Percentiles rank a stretch among this genome's conserved stretches.
phyloP scores from a whole-genome alignment of 2,329 filamentous ascomycete species.

The Exophiala sp. region DNA sequence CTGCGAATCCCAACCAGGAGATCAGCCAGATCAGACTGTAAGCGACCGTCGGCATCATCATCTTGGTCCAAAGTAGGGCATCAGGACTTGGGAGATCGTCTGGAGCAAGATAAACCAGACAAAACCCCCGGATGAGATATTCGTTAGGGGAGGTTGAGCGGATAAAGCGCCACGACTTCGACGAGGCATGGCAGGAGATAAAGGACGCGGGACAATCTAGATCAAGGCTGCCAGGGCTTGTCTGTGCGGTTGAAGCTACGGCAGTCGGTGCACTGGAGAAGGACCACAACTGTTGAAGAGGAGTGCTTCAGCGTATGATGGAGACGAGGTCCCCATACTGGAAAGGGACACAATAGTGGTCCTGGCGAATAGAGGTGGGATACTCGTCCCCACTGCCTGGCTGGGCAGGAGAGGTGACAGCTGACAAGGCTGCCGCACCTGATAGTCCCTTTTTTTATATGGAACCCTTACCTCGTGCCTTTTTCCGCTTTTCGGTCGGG shows the following conservation, averaged over 20 bases:
- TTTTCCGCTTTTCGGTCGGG: no score
- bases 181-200: background rate
- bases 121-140: no score
- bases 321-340: background rate
- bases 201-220: background rate
- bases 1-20: background rate
- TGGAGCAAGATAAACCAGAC: no score
- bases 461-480: no score
- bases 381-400: background rate
- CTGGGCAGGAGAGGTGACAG: background rate
- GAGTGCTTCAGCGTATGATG: background rate
- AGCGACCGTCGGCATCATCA: background rate
- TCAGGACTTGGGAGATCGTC: background rate
- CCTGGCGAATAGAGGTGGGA: background rate
- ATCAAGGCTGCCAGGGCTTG: no score
- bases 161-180: no score
- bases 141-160: no score
- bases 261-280: no score
- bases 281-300: background rate
- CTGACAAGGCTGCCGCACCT: background rate
- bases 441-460: background rate
- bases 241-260: no score
- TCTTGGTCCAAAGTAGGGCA: background rate
- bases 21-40: background rate
- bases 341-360: background rate